These are phyloP conservation scores for Aristolochia contorta DNA, from an alignment of 164 flowering plant species.

Conservation along the genomic window DNA sequence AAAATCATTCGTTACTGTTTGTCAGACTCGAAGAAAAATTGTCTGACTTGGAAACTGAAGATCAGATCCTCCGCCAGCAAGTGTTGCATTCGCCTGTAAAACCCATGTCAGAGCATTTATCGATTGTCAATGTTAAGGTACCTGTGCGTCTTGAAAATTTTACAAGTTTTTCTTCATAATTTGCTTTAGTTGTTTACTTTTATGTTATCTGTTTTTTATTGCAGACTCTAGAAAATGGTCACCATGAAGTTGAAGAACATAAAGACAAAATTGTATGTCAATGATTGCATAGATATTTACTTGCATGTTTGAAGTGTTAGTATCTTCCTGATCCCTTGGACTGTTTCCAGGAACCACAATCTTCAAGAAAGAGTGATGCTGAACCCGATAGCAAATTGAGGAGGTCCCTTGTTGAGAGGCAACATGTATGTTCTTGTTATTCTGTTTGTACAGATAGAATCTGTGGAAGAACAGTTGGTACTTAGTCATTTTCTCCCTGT, in stretches of 20 bases:
- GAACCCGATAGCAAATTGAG: slow-evolving; percentile 50
- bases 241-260: slow-evolving; percentile 43
- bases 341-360: slow-evolving; percentile 49
- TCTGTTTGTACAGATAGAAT: no score
- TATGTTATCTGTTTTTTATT: not conserved
- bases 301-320: not conserved
- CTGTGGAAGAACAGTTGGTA: no score
- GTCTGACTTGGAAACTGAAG: slow-evolving; percentile 69
- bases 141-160: not conserved
- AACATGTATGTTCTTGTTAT: slow-evolving; percentile 43
- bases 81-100: slow-evolving; percentile 41
- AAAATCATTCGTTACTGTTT: not conserved
- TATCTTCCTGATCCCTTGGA: not conserved
- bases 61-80: slow-evolving; percentile 73
- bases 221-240: slow-evolving; percentile 41
- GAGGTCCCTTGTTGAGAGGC: slow-evolving; percentile 64
- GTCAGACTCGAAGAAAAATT: slow-evolving; percentile 78
- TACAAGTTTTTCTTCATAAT: slow-evolving; percentile 11
- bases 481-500: not conserved
- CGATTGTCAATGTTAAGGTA: slow-evolving; percentile 3
- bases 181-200: not conserved
- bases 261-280: slow-evolving; percentile 30
- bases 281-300: not conserved
- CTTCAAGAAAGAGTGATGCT: slow-evolving; percentile 40
- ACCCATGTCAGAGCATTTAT: slow-evolving; percentile 36